These are phyloP conservation scores for Phytophthora macrochlamydospora DNA, from an alignment of 352 stramenopile genomes.

Conservation along the genomic window DNA sequence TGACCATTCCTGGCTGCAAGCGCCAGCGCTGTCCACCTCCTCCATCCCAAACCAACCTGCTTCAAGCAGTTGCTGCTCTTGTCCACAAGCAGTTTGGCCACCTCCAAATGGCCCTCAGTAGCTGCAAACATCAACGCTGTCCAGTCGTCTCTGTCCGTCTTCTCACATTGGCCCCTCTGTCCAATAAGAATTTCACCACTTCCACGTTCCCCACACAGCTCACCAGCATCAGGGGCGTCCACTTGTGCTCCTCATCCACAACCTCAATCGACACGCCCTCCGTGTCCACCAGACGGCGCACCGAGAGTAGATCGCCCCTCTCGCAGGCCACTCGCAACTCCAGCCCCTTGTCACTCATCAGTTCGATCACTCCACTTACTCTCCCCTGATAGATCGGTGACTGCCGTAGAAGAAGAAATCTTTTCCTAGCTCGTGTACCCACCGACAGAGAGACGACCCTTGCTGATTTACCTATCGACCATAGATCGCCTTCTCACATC, in stretches of 20 bases:
- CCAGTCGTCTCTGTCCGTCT: not conserved
- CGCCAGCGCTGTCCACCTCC: not conserved
- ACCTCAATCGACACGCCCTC: not conserved
- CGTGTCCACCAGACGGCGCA: not conserved
- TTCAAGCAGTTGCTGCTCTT: not conserved
- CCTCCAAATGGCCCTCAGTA: not conserved
- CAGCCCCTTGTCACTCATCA: not conserved
- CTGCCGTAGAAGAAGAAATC: no score
- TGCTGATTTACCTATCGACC: no score
- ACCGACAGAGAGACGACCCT: no score
- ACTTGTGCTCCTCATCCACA: not conserved
- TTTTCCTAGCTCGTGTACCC: no score
- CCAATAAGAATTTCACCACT: not conserved
- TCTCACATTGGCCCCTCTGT: not conserved
- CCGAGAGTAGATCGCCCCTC: not conserved
- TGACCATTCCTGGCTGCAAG: not conserved
- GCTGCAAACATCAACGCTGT: not conserved
- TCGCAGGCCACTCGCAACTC: not conserved
- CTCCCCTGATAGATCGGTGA: no score
- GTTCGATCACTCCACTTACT: no score
- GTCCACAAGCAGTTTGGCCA: not conserved
- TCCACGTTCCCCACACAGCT: not conserved
- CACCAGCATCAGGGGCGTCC: not conserved
- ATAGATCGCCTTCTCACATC: no score
- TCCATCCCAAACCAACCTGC: no score